A percentile compares a stretch with the other conserved stretches of the same genome.
phyloP scores from a whole-genome alignment of 345 rosid species.

The Ricinus communis region DNA sequence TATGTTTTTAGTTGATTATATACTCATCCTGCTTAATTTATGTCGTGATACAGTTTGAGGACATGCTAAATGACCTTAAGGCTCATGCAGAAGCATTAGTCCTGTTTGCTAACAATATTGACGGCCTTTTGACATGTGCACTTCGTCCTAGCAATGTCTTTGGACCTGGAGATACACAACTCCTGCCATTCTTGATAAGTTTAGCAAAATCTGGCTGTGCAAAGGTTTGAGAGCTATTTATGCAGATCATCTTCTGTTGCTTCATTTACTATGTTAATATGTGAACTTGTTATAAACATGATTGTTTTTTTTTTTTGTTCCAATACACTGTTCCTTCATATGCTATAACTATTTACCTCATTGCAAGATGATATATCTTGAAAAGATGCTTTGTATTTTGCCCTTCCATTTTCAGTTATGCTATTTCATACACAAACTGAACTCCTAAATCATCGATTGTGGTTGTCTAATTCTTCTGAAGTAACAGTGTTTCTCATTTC shows the following conservation, averaged over 20 bases:
- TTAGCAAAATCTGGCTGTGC: constrained; percentile 78
- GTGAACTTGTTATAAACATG: background rate
- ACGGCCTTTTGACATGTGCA: constrained; percentile 83
- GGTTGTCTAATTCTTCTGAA: constrained; percentile 10
- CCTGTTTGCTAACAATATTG: constrained; percentile 65
- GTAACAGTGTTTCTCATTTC: constrained; percentile 53
- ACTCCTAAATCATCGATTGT: background rate
- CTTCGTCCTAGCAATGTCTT: constrained; percentile 89
- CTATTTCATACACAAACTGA: background rate
- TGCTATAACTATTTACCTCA: background rate
- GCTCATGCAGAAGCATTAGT: constrained; percentile 89
- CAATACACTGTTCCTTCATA: background rate
- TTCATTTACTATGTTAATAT: background rate
- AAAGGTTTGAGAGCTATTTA: constrained; percentile 52
- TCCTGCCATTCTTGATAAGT: constrained; percentile 57
- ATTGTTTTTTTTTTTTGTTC: background rate
- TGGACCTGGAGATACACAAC: constrained; percentile 76
- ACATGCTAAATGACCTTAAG: constrained; percentile 69
- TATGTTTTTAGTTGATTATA: constrained; percentile 2
- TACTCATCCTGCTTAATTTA: constrained; percentile 20
- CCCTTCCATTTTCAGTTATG: background rate
- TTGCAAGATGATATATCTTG: no score
- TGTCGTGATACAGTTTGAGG: constrained; percentile 55
- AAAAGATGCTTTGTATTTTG: background rate
- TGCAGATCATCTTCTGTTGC: constrained; percentile 7